phyloP scores from a whole-genome alignment of 176 grass and related monocot genomes.

The Zoysia japonica region DNA sequence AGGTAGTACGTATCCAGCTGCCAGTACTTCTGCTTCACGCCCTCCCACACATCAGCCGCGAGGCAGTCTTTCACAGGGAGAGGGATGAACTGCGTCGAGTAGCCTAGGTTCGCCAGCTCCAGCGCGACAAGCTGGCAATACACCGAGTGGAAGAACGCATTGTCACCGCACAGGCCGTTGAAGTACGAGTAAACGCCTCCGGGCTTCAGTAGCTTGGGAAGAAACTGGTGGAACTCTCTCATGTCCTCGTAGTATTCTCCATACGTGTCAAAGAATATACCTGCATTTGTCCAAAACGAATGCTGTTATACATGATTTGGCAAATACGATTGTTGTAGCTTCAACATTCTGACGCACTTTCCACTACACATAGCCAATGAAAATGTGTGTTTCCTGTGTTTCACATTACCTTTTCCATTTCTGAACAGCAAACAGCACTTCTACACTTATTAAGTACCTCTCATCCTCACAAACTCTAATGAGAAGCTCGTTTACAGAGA shows the following conservation, averaged over 20 bases:
- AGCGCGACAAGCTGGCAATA: constrained; percentile 79
- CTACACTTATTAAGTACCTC: not conserved
- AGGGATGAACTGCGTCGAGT: constrained; percentile 82
- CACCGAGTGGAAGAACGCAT: constrained; percentile 88
- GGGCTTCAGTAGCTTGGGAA: constrained; percentile 67
- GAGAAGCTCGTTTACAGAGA: not conserved
- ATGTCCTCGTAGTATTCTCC: constrained; percentile 94
- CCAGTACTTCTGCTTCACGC: constrained; percentile 92
- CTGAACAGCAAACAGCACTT: not conserved
- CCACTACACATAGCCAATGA: not conserved
- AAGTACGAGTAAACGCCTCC: constrained; percentile 92
- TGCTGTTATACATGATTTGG: not conserved
- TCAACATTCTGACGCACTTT: not conserved
- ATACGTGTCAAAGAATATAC: constrained; percentile 88
- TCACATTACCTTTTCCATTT: not conserved
- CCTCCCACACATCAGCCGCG: constrained; percentile 63
- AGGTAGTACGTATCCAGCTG: constrained; percentile 88
- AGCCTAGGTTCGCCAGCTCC: constrained; percentile 71
- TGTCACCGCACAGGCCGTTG: constrained; percentile 89
- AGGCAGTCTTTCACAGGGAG: constrained; percentile 86
- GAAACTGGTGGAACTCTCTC: constrained; percentile 81
- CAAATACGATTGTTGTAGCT: not conserved
- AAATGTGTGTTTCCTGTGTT: not conserved
- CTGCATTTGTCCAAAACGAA: constrained; percentile 26
- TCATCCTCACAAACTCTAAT: not conserved